These are phyloP conservation scores for Sugiyamaella americana DNA, from an alignment of 805 yeast species.

Conservation along the genomic window DNA sequence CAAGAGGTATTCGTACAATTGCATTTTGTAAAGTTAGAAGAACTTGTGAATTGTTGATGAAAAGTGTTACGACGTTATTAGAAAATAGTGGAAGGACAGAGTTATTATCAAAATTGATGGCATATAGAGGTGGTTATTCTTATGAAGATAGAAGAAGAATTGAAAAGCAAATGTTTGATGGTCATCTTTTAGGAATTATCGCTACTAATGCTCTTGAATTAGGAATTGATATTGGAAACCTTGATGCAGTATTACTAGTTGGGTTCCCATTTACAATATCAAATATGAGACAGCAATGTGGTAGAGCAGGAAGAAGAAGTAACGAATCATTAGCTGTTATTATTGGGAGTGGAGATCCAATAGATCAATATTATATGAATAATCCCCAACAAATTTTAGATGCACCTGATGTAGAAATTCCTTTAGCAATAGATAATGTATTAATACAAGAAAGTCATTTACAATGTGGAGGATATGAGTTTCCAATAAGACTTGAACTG, in stretches of 20 bases:
- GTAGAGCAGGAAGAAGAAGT: slow-evolving; percentile 90
- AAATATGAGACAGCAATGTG: slow-evolving; percentile 91
- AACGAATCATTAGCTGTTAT: slow-evolving; percentile 75
- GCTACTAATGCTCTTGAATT: slow-evolving; percentile 94
- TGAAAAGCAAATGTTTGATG: slow-evolving; percentile 85
- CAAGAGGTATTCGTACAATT: slow-evolving; percentile 66
- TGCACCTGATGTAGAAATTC: slow-evolving; percentile 48
- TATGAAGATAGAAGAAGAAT: slow-evolving; percentile 79
- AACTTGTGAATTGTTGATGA: slow-evolving; percentile 82
- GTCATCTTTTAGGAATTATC: slow-evolving; percentile 75
- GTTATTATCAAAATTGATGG: slow-evolving; percentile 52
- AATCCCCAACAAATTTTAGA: slow-evolving; percentile 55
- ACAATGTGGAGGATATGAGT: slow-evolving; percentile 91
- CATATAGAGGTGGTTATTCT: slow-evolving; percentile 93
- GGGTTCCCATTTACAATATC: slow-evolving; percentile 89
- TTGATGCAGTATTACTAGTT: slow-evolving; percentile 86
- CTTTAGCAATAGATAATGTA: slow-evolving; percentile 54
- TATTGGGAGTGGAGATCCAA: slow-evolving; percentile 72
- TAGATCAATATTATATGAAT: slow-evolving; percentile 76
- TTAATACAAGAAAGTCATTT: slow-evolving; percentile 72
- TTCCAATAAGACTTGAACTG: slow-evolving; percentile 50
- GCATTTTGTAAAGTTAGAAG: slow-evolving; percentile 85
- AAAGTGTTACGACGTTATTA: slow-evolving; percentile 56
- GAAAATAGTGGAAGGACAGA: slow-evolving; percentile 33
- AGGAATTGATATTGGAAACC: slow-evolving; percentile 90